Evolutionary conservation across 176 grass and related monocot genomes (phyloP).

Genomic region (Zoysia pacifica): DNA sequence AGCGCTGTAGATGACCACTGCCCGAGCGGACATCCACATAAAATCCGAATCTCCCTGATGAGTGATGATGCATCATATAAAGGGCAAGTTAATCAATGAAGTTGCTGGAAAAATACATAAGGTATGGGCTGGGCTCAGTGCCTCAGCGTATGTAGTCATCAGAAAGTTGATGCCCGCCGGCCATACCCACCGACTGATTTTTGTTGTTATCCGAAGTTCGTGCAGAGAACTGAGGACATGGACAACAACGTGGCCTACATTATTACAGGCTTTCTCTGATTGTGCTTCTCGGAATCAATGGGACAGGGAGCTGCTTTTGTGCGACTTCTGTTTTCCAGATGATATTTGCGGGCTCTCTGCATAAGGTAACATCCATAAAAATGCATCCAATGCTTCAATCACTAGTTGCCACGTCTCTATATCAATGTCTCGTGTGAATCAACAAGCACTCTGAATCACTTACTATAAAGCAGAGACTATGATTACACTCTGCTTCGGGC

Average conservation of each 20-base stretch:
- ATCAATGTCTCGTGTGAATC: neutral
- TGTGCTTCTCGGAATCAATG: slow-evolving; percentile 8
- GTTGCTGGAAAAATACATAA: neutral
- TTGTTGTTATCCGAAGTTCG: slow-evolving; percentile 41
- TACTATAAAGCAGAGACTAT: neutral
- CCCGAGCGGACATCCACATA: too few relatives aligned
- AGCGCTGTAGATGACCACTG: too few relatives aligned
- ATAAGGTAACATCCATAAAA: neutral
- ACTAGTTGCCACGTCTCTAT: neutral
- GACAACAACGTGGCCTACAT: neutral
- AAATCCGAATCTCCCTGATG: slow-evolving; percentile 12
- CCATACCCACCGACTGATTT: neutral
- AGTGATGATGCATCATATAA: slow-evolving; percentile 14
- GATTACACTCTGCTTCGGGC: neutral
- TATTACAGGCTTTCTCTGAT: slow-evolving; percentile 22
- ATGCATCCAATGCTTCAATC: slow-evolving; percentile 4
- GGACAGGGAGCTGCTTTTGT: slow-evolving; percentile 11
- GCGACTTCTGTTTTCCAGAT: neutral
- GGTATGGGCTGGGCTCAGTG: neutral
- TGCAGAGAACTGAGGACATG: slow-evolving; percentile 1
- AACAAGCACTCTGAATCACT: neutral
- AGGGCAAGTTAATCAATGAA: slow-evolving; percentile 22
- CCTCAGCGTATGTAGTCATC: neutral
- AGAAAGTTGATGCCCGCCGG: slow-evolving; percentile 30
- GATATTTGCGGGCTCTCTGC: neutral